phyloP scores from a whole-genome alignment of 2,329 filamentous ascomycete genomes.

The Microdochium nivale region DNA sequence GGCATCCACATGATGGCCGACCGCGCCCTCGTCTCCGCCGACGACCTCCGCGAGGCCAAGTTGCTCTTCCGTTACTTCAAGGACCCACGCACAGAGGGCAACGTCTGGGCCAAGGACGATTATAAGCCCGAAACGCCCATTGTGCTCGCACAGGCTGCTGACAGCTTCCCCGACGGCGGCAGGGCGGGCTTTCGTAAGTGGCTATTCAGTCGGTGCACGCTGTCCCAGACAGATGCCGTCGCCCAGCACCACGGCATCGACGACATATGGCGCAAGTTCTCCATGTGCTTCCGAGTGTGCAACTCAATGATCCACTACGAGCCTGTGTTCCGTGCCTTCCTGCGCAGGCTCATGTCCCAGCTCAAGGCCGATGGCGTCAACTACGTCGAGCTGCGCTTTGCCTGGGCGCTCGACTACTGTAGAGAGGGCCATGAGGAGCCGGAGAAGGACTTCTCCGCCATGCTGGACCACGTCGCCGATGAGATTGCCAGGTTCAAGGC shows the following conservation, averaged over 20 bases:
- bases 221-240: conserved; percentile 64
- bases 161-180: conserved; percentile 66
- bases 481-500: conserved; percentile 70
- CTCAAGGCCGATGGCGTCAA: conserved; percentile 74
- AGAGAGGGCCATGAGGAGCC: conserved; percentile 53
- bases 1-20: conserved; percentile 66
- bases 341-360: conserved; percentile 61
- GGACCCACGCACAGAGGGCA: conserved; percentile 30
- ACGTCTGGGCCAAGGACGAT: conserved; percentile 52
- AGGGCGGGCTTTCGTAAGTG: conserved; percentile 65
- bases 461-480: conserved; percentile 67
- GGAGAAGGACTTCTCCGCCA: conserved; percentile 58
- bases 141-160: conserved; percentile 53
- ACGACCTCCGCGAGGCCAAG: conserved; percentile 42
- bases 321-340: conserved; percentile 72
- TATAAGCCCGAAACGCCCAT: conserved; percentile 56
- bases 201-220: conserved; percentile 64
- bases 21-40: conserved; percentile 42
- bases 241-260: conserved; percentile 77
- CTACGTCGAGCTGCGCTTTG: conserved; percentile 73
- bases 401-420: conserved; percentile 65
- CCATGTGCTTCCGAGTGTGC: conserved; percentile 63
- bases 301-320: conserved; percentile 78
- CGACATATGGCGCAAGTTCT: conserved; percentile 78
- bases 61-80: conserved; percentile 57